Conservation (phyloP, 192 early-diverging fungal genomes). For the Powellomyces hirtus region DNA sequence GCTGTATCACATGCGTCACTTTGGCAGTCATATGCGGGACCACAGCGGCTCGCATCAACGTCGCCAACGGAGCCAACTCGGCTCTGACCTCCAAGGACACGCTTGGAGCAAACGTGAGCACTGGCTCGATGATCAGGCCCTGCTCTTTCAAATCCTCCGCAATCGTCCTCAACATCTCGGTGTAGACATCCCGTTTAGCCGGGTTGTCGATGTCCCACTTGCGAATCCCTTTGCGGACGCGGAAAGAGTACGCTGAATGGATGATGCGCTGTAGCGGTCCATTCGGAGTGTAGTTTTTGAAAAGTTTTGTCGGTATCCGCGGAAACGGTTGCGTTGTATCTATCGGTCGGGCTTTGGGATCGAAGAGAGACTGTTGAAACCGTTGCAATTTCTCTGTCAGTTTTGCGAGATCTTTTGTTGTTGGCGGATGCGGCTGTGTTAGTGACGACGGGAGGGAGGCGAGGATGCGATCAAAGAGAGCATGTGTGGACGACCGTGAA, state of each 20-base stretch:
- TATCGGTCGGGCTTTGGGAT: background rate
- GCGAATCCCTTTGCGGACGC: background rate
- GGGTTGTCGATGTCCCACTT: constrained; percentile 22
- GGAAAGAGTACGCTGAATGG: constrained; percentile 5
- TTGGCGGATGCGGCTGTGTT: background rate
- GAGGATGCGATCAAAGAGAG: constrained; percentile 5
- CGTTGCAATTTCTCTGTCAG: constrained; percentile 3
- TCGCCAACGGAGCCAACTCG: constrained; percentile 13
- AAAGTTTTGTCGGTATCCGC: constrained; percentile 24
- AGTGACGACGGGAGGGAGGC: background rate
- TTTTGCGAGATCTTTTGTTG: constrained; percentile 23
- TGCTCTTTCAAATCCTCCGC: background rate
- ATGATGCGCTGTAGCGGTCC: constrained; percentile 23
- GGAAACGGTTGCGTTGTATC: background rate
- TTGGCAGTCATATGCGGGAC: constrained; percentile 12
- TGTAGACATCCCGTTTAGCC: background rate
- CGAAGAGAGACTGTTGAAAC: constrained; percentile 9
- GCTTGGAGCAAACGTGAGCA: background rate
- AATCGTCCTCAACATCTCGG: background rate
- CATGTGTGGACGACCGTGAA: background rate
- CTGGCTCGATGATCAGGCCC: constrained; percentile 2
- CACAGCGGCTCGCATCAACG: background rate
- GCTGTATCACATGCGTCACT: constrained; percentile 28
- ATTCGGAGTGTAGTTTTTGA: constrained; percentile 20
- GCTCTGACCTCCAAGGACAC: background rate